phyloP scores from a whole-genome alignment of 106 monocot species.

The Apostasia shenzhenica region DNA sequence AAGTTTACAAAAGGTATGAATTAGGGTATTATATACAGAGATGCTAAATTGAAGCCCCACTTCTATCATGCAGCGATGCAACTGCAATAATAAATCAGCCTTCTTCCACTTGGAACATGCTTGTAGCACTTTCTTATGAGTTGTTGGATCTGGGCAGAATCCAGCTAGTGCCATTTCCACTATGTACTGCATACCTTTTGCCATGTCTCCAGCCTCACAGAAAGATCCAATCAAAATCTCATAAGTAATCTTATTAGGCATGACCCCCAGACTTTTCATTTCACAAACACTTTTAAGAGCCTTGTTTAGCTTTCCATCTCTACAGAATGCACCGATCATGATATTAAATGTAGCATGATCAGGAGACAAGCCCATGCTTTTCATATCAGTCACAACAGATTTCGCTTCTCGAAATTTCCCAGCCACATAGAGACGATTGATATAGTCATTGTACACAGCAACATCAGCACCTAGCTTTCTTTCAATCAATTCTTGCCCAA shows the following conservation, averaged over 20 bases:
- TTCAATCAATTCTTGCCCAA: constrained; percentile 59
- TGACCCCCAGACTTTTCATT: constrained; percentile 50
- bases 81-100: constrained; percentile 43
- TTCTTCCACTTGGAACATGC: constrained; percentile 44
- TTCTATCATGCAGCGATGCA: constrained; percentile 40
- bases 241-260: constrained; percentile 74
- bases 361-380: constrained; percentile 50
- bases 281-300: constrained; percentile 46
- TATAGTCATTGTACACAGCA: constrained; percentile 75
- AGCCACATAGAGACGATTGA: constrained; percentile 60
- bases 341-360: constrained; percentile 79
- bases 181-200: constrained; percentile 35
- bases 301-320: constrained; percentile 38
- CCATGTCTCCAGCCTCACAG: constrained; percentile 31
- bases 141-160: constrained; percentile 32
- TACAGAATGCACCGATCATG: constrained; percentile 52
- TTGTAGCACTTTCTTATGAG: constrained; percentile 42
- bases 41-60: constrained; percentile 56
- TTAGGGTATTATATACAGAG: constrained; percentile 51
- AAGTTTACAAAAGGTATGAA: constrained; percentile 58
- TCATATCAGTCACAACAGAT: constrained; percentile 48
- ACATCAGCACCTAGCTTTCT: constrained; percentile 50
- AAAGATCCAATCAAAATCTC: constrained; percentile 41
- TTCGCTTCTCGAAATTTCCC: constrained; percentile 66
- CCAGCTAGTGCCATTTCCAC: constrained; percentile 57